phyloP scores from a whole-genome alignment of 140 eudicot genomes.

The Cichorium intybus region DNA sequence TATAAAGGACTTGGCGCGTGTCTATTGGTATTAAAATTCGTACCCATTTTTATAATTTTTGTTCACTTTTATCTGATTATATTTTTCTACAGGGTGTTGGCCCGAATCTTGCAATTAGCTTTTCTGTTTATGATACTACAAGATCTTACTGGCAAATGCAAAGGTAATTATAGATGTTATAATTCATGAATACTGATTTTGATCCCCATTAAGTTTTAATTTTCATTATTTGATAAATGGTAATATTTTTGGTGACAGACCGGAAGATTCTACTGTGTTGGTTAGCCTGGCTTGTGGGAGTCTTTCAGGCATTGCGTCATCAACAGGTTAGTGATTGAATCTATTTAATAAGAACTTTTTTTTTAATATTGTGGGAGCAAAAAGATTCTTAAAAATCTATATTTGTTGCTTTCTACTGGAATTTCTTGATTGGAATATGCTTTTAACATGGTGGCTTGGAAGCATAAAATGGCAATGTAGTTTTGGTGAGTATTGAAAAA shows the following conservation, averaged over 20 bases:
- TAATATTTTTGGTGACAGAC: slow-evolving; percentile 40
- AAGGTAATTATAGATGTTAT: slow-evolving; percentile 40
- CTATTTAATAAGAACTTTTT: no score
- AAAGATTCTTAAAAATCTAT: neutral
- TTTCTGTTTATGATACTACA: slow-evolving; percentile 80
- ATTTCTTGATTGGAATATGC: neutral
- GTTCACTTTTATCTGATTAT: neutral
- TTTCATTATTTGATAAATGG: neutral
- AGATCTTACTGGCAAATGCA: slow-evolving; percentile 72
- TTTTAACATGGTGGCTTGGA: slow-evolving; percentile 9
- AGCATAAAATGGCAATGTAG: neutral
- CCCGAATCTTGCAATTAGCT: slow-evolving; percentile 90
- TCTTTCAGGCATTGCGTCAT: slow-evolving; percentile 92
- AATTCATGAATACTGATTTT: neutral
- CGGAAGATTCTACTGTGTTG: slow-evolving; percentile 72
- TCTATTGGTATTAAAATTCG: slow-evolving; percentile 50
- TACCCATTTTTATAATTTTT: no score
- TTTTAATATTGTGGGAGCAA: slow-evolving; percentile 1
- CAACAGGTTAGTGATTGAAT: slow-evolving; percentile 68
- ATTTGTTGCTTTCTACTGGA: neutral
- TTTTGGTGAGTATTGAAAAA: neutral
- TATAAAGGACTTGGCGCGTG: slow-evolving; percentile 98
- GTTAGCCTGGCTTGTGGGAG: slow-evolving; percentile 97
- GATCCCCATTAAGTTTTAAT: neutral
- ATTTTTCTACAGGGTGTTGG: slow-evolving; percentile 77